Evolutionary conservation across 441 rosid species (phyloP), one percentile per base, ranked within the genome.

Genomic region (Theobroma grandiflorum): DNA sequence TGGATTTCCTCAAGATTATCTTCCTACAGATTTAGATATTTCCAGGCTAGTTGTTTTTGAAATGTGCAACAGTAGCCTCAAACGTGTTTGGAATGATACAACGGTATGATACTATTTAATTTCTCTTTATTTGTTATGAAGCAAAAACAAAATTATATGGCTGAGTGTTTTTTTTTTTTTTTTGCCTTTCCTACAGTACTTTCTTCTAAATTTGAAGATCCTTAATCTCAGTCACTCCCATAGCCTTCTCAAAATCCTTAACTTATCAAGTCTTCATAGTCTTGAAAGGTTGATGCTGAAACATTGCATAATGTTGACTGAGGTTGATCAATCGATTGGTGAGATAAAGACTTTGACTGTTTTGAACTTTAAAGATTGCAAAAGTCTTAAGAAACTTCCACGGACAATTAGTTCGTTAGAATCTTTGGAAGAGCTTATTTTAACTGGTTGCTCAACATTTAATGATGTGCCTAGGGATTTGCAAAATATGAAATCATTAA

Each of bases 361-460:
- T 15, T 15, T 52, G 15, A 52, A 4, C 65, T 72, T 86, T 79
- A 76, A 80, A 76, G 80, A 57, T 12, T 89, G 89, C 83, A 78
- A 57, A 66, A 80, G 42, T 40, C 74, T 55, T 2, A 18, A 15
- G 71, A 81, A 65, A 50, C 85, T 87, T 62, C 87, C 90, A 8
- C 82, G 55, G 68, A 78, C 82, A 65, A 80, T 88, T 75, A 78
- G 81, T 15, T 80, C 72, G 78, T 26, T 89, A 12, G 65, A 72
- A 69, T 82, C 84, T 38, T 85, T 87, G 1, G 68, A 47, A 64
- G 79, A 79, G 61, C 84, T 89, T 18, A 52, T 52, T 52, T 52
- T 52, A 52, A 15, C n/a, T 4, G 57, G 84, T 6, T 87, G 90
- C 74, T 77, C 70, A 50, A 85, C 74, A 68, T 85, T 89, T 4